phyloP scores from a whole-genome alignment of 2,329 filamentous ascomycete genomes.

The Nannizzia gypsea region DNA sequence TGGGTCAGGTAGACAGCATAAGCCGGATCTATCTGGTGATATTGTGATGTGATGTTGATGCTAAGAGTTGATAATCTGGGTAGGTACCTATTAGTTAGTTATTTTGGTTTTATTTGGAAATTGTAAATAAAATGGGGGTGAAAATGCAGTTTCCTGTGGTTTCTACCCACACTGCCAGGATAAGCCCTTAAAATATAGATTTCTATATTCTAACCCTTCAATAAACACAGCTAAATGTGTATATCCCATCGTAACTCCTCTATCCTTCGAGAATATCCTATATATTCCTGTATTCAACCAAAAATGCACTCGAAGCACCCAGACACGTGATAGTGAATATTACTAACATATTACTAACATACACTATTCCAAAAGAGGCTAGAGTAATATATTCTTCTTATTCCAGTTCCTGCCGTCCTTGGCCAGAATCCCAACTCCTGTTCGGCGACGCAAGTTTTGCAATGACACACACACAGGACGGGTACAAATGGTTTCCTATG shows the following conservation, averaged over 20 bases:
- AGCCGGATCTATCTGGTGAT: neutral
- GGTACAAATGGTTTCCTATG: constrained; percentile 4
- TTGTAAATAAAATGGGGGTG: neutral
- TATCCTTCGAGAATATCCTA: neutral
- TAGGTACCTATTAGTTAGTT: too few relatives aligned
- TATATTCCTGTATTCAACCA: neutral
- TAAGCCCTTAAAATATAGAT: neutral
- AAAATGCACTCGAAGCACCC: neutral
- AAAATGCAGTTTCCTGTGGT: neutral
- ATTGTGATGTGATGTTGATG: neutral
- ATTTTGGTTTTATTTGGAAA: neutral
- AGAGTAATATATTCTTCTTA: neutral
- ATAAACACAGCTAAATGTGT: neutral
- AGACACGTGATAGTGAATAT: neutral
- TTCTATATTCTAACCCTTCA: neutral
- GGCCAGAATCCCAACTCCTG: neutral
- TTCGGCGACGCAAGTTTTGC: neutral
- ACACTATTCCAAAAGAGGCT: neutral
- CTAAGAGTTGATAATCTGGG: too few relatives aligned
- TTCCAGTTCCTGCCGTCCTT: neutral
- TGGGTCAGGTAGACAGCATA: too few relatives aligned
- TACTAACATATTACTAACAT: too few relatives aligned
- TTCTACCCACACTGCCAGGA: too few relatives aligned
- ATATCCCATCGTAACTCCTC: neutral
- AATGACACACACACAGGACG: neutral